These are phyloP conservation scores for Diutina mesorugosa DNA, from an alignment of 1,139 yeast species.

Conservation along the genomic window DNA sequence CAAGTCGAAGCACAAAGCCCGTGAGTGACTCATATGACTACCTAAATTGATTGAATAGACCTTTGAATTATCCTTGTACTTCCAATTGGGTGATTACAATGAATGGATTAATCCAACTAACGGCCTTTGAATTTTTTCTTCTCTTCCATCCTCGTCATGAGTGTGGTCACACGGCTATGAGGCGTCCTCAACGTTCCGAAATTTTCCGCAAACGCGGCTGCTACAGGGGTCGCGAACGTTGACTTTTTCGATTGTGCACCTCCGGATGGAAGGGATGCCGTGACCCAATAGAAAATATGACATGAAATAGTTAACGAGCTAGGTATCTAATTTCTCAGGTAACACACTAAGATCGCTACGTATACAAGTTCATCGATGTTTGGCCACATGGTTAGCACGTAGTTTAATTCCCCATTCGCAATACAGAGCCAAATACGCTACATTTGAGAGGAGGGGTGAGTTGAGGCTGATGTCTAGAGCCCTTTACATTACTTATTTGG, in stretches of 20 bases:
- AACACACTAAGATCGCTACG: too few relatives aligned
- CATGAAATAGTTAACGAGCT: not conserved
- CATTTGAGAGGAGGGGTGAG: too few relatives aligned
- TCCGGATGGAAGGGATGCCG: not conserved
- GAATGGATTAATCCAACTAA: not conserved
- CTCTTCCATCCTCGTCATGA: not conserved
- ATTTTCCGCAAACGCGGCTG: not conserved
- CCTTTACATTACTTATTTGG: not conserved
- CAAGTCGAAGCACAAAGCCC: not conserved
- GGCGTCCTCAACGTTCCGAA: not conserved
- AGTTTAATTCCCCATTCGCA: too few relatives aligned
- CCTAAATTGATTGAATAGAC: not conserved
- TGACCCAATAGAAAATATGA: not conserved
- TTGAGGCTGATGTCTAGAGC: not conserved
- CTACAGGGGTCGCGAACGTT: not conserved
- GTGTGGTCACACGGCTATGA: not conserved
- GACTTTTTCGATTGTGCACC: not conserved
- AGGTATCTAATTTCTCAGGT: too few relatives aligned
- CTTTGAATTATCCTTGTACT: not conserved
- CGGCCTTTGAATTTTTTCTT: not conserved
- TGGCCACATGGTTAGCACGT: too few relatives aligned
- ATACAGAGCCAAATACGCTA: too few relatives aligned
- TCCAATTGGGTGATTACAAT: not conserved
- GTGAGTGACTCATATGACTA: not conserved
- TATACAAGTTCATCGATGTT: too few relatives aligned